These are phyloP conservation scores for Leucoagaricus sp. DNA, from an alignment of 1,284 basidiomycete genomes.

Conservation along the genomic window DNA sequence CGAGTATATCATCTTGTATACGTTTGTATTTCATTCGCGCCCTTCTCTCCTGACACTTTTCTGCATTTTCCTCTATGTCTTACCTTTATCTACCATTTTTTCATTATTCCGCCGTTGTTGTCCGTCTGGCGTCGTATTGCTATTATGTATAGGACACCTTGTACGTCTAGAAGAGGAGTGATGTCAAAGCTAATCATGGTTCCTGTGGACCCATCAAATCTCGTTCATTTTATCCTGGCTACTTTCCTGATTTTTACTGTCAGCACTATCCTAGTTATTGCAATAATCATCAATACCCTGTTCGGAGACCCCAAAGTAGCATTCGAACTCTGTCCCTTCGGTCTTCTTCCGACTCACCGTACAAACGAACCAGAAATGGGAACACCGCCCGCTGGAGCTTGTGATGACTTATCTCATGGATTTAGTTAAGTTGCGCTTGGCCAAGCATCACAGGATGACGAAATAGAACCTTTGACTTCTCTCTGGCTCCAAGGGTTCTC, in stretches of 20 bases:
- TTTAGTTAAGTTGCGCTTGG: background rate
- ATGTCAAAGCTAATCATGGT: background rate
- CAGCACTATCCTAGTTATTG: background rate
- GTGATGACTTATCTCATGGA: no score
- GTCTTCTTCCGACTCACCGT: no score
- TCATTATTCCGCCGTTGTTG: conserved; percentile 2
- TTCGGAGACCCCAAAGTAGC: no score
- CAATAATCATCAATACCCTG: background rate
- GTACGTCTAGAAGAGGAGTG: conserved; percentile 15
- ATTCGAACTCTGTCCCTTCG: no score
- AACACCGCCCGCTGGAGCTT: no score
- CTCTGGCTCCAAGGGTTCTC: background rate
- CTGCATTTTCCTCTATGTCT: background rate
- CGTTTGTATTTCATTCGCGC: conserved; percentile 18
- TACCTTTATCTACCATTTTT: background rate
- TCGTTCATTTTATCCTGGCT: background rate
- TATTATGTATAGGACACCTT: conserved; percentile 16
- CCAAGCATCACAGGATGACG: no score
- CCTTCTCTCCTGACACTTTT: background rate
- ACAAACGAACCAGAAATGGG: no score
- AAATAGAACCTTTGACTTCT: no score
- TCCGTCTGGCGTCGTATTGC: conserved; percentile 8
- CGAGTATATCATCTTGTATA: conserved; percentile 17
- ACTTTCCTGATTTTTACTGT: background rate
- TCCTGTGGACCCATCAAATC: background rate